Evolutionary conservation across 768 basidiomycete genomes (phyloP), one percentile per base, ranked within the genome.

Genomic region (Lactarius sanguifluus): DNA sequence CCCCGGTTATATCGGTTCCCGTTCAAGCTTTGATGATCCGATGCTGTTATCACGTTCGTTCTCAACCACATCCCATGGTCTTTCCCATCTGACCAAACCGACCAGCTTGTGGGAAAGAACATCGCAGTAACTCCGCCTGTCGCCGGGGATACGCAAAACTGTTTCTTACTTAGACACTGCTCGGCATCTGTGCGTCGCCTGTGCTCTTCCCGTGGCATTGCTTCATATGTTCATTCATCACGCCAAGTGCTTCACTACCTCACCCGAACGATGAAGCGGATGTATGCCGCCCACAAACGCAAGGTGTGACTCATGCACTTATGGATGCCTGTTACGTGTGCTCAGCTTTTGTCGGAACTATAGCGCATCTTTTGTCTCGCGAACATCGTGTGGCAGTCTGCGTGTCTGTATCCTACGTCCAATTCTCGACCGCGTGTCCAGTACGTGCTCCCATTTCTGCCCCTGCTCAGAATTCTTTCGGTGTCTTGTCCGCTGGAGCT

Each of bases 41-140:
- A 32, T 57, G 61, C 6, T 67, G 65, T 20, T 62, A 66, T 59
- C 12, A 66, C 34, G 65, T 62, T 40, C 15, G 61, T 59, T 15
- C 32, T 43, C 5, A 12, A 34, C 40, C 23, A n/a, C 15, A 18
- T 59, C 28, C 2, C 32, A 15, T 13, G 13, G 25, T 30, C 1
- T 3, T 9, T 10, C 18, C 16, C 12, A 52, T 25, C 43, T 62
- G 32, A 67, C 23, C 32, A 8, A 20, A 36, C 16, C 16, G 13
- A 43, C 18, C 12, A 67, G 61, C 40, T 62, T 13, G 50, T 63
- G 18, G 50, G 57, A 13, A n/a, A 38, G 57, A 66, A 66, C 52
- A 28, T 52, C 18, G 61, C 40, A 41, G 61, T 61, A 20, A 1
- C n/a, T 38, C 2, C 16, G 7, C 55, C 25, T 38, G 8, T 50